Evolutionary conservation across 2,329 filamentous ascomycete genomes (phyloP).

Genomic region (Sporothrix humicola): DNA sequence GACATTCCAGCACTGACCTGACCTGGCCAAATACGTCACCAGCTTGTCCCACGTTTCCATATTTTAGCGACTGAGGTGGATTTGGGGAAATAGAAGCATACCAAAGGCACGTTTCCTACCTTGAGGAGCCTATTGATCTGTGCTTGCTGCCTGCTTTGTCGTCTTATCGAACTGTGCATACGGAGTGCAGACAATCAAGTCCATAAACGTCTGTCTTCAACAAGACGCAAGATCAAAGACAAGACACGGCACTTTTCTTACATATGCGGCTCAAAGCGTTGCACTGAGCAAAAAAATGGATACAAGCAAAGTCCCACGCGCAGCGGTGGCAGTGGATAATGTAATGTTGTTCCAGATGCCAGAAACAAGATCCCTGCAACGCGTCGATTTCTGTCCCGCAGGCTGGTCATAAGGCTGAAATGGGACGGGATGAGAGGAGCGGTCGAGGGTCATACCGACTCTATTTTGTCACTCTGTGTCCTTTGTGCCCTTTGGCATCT

Average conservation of each 20-base stretch:
- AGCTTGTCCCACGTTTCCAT: constrained; percentile 15
- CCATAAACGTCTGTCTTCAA: too few relatives aligned
- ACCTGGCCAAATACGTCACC: constrained; percentile 13
- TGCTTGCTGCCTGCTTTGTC: too few relatives aligned
- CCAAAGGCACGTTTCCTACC: background rate
- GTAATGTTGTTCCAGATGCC: background rate
- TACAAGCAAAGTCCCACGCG: background rate
- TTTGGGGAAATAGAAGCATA: background rate
- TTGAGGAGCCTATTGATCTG: too few relatives aligned
- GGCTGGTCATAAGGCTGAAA: constrained; percentile 30
- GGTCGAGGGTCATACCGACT: background rate
- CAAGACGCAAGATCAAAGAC: background rate
- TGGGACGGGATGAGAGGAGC: constrained; percentile 14
- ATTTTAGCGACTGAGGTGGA: background rate
- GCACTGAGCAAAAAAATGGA: background rate
- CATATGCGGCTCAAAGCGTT: background rate
- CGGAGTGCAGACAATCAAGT: too few relatives aligned
- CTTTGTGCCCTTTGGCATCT: too few relatives aligned
- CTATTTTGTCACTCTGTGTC: background rate
- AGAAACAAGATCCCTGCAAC: constrained; percentile 7
- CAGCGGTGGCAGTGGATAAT: background rate
- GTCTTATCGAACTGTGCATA: background rate
- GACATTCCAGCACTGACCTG: background rate
- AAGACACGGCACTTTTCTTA: background rate
- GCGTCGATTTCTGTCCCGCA: background rate